Percentiles rank a stretch among this genome's conserved stretches.
Evolutionary conservation across 108 stramenopile species (phyloP).

Genomic region (Cyclotella choctawhatcheeana): DNA sequence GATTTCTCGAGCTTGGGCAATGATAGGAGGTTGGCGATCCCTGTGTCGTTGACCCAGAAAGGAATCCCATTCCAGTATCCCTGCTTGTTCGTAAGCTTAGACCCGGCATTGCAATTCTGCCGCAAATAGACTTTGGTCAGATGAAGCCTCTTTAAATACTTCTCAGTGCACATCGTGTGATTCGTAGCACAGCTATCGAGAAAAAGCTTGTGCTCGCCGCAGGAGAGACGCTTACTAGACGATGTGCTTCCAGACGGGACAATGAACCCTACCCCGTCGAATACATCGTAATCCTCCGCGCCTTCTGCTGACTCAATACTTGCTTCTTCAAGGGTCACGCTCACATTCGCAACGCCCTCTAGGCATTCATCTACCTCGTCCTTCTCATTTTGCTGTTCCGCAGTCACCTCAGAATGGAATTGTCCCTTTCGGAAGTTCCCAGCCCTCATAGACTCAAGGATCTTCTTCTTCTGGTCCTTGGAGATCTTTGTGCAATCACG

Average conservation of each 20-base stretch:
- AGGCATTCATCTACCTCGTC: neutral
- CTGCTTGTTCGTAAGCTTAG: neutral
- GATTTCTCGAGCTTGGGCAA: neutral
- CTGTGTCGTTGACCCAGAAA: neutral
- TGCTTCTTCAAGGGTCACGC: neutral
- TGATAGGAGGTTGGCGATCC: neutral
- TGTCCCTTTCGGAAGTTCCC: neutral
- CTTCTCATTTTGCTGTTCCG: neutral
- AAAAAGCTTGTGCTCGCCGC: neutral
- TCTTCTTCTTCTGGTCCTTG: neutral
- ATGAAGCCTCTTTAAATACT: neutral
- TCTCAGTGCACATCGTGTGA: neutral
- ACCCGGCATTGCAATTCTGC: slow-evolving; percentile 1
- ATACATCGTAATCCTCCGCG: neutral
- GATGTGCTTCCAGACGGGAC: neutral
- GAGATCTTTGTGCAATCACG: neutral
- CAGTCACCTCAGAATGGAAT: slow-evolving; percentile 3
- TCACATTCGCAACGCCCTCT: neutral
- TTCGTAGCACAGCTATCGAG: slow-evolving; percentile 3
- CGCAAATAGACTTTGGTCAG: neutral
- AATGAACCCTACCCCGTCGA: neutral
- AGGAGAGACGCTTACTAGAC: neutral
- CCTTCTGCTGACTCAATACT: slow-evolving; percentile 2
- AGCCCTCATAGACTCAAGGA: neutral
- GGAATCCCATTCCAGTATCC: neutral